These are phyloP conservation scores for Fusarium sp. DNA, from an alignment of 2,329 filamentous ascomycete species.

Conservation along the genomic window DNA sequence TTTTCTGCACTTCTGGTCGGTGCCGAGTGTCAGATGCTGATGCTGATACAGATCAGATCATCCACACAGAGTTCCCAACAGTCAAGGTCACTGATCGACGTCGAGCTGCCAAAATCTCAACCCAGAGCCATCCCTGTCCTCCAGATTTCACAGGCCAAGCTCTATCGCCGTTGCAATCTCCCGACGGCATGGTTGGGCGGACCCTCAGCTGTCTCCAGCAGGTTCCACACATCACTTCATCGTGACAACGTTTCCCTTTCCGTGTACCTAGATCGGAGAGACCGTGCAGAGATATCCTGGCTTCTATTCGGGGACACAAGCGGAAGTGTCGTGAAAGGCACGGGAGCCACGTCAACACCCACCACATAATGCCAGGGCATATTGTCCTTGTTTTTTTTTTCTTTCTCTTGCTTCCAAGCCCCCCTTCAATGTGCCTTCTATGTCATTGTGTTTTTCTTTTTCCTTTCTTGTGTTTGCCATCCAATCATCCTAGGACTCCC, in stretches of 20 bases:
- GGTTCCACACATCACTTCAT: slow-evolving; percentile 13
- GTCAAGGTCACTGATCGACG: slow-evolving; percentile 11
- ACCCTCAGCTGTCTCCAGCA: neutral
- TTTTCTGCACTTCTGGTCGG: neutral
- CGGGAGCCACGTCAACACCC: neutral
- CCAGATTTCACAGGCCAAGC: neutral
- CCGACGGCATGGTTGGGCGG: slow-evolving; percentile 8
- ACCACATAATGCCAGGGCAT: neutral
- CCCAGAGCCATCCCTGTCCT: neutral
- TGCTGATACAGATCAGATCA: slow-evolving; percentile 6
- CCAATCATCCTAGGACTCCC: neutral
- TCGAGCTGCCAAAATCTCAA: neutral
- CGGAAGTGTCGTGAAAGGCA: neutral
- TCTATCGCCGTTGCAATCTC: slow-evolving; percentile 13
- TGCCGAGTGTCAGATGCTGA: neutral
- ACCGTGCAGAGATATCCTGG: slow-evolving; percentile 2
- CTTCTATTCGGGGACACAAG: neutral
- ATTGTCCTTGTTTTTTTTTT: neutral
- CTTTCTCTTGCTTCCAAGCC: neutral
- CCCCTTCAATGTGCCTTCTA: neutral
- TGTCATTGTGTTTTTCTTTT: slow-evolving; percentile 12
- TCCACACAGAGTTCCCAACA: neutral
- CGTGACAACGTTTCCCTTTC: neutral
- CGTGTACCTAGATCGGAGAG: neutral
- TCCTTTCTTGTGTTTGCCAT: neutral